Base-by-base conservation (phyloP, 2,329 filamentous ascomycete genomes). In the Verticillium nonalfalfae region DNA sequence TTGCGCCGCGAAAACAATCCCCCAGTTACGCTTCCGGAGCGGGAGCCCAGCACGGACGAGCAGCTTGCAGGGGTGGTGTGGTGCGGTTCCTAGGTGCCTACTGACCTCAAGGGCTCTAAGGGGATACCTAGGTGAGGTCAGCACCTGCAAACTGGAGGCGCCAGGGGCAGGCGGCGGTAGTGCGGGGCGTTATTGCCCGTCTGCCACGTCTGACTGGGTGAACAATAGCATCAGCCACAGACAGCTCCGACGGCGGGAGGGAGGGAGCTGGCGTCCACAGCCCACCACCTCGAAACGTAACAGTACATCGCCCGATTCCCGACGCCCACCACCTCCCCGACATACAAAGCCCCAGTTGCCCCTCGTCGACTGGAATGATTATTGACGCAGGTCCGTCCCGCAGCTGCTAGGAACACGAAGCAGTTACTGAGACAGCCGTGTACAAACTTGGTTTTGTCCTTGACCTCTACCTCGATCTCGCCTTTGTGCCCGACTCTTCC, bases 1-100 rank as follows among this genome's bases (percentile, higher is more conserved):
- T 63, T 52, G 31, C 58, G 45, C 50, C 21, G 45, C 45, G 58
- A 59, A 59, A 59, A 59, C 58, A 59, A 45, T 59, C 38, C 45
- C 57, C 57, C 57, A 57, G 56, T 36, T 36, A 6, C 45, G 45
- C 15, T 21, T 50, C 21, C 45, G 18, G 45, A 50, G 45, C 45
- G 11, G 45, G 15, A 50, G 45, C 14, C 35, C 39, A n/a, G 39
- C 39, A 26, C 26, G 26, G 26, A 26, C 26, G 26, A n/a, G 39
- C 39, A 45, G 39, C 39, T 15, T 36, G 35, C 39, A 45, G 13
- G 15, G 14, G 7, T n/a, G 7, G 15, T n/a, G 39, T 26, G 26
- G 26, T 26, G 26, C 26, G 26, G 26, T 26, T 26, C 26, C 26
- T 26, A 26, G 26, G 26, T 26, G 2, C 26, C 26, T 26, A n/a